Evolutionary conservation across 2,329 filamentous ascomycete species (phyloP), one percentile per base, ranked within the genome.

Genomic region (Cadophora malorum): DNA sequence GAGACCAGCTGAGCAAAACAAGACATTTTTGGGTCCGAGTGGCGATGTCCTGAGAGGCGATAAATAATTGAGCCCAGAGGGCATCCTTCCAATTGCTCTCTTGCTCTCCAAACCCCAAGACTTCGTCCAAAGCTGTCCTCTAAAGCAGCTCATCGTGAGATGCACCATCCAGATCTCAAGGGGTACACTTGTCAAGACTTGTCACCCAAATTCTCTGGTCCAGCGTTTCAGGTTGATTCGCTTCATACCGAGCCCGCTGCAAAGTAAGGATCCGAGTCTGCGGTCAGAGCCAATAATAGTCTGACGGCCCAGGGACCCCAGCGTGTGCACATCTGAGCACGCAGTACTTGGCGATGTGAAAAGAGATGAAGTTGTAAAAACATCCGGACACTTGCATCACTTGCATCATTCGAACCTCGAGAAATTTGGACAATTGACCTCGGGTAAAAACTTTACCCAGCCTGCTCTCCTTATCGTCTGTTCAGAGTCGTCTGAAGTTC

Each of bases 191-290:
- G 16, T 45, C 41, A 38, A 23, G 10, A 35, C 31, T 41, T 35
- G 31, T 45, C 41, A 49, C 19, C 55, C 14, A 25, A 8, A 14
- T 33, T 55, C 16, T 19, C 52, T 55, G 56, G 35, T 45, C 56
- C 56, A 59, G 31, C 21, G 56, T 59, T 59, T 59, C 56, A 59
- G 56, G 35, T 59, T 59, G 56, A 59, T 59, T 58, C 56, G 56
- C 33, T 59, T 25, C 56, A 45, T 45, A 25, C 56, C 56, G 56
- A 41, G 56, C 56, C 56, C 35, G 56, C 33, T 59, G 33, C 21
- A 45, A 58, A 28, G 33, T 59, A 21, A 59, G 35, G 35, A 59
- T 25, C 56, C 35, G 56, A 41, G 21, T 59, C 35, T 25, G 35
- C 21, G 56, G 56, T 59, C 35, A 33, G 56, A 28, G 56, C 56